These are phyloP conservation scores for Fusarium staphyleae DNA, from an alignment of 2,329 filamentous ascomycete genomes.

Conservation along the genomic window DNA sequence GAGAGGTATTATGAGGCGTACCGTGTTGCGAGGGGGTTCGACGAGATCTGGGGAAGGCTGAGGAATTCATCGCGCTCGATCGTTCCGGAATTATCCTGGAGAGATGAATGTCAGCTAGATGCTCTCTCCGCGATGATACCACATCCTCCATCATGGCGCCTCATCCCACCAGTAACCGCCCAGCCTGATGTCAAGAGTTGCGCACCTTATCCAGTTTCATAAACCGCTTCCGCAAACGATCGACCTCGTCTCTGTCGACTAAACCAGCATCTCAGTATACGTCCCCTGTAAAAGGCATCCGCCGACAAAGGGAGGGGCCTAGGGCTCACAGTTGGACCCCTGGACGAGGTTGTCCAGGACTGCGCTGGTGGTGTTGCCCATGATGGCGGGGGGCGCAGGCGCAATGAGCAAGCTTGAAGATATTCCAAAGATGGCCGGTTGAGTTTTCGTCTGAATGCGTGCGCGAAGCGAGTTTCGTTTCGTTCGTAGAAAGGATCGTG, in stretches of 20 bases:
- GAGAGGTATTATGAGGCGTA: conserved; percentile 48
- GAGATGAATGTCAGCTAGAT: conserved; percentile 9
- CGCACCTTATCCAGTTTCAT: conserved; percentile 98
- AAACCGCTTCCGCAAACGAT: conserved; percentile 93
- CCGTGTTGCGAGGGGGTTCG: conserved; percentile 96
- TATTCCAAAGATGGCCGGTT: not conserved
- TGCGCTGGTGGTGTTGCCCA: conserved; percentile 74
- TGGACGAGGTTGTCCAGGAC: conserved; percentile 96
- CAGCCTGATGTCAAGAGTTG: conserved; percentile 15
- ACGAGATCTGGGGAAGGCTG: conserved; percentile 94
- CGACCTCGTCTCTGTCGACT: conserved; percentile 98
- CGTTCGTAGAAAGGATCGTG: not conserved
- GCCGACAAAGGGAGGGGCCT: conserved; percentile 4
- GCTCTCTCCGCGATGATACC: no score
- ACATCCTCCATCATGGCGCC: not conserved
- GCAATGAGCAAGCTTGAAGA: conserved; percentile 2
- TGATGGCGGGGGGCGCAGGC: conserved; percentile 44
- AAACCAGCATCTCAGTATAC: conserved; percentile 27
- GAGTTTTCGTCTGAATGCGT: not conserved
- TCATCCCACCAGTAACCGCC: not conserved
- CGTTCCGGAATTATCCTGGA: conserved; percentile 93
- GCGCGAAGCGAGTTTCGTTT: not conserved
- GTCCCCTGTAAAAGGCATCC: conserved; percentile 4
- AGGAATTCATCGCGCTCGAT: conserved; percentile 99
- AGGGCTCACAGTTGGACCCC: conserved; percentile 85